Evolutionary conservation across 2,329 filamentous ascomycete species (phyloP), one percentile per base, ranked within the genome.

Genomic region (Aspergillus tanneri): DNA sequence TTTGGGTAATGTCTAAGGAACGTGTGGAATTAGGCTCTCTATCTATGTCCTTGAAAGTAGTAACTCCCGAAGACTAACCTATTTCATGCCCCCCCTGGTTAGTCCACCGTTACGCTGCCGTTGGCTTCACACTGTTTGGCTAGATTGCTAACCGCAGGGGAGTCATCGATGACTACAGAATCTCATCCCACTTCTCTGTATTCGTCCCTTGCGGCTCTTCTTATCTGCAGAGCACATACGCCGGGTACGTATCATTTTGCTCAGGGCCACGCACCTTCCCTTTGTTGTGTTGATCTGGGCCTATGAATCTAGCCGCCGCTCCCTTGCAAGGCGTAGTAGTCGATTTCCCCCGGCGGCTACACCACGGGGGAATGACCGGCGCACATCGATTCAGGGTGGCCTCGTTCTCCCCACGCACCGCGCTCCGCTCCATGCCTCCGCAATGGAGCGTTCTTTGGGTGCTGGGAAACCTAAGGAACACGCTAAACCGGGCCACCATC

Each of bases 241-340:
- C 42, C 73, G 72, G 24, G 74, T 78, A 47, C 77, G 81, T 38
- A 84, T 85, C 50, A 61, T 82, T 34, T 63, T 84, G 37, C 74
- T 84, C 49, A 81, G 80, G 62, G 74, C 74, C 41, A 83, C 80
- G 2, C 81, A 84, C 65, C 65, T 77, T 38, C 80, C 81, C 11
- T 78, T 79, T 56, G 77, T 84, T 43, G 74, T 70, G 30, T 65
- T 79, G 43, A 83, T 84, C 46, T 77, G 78, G 71, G 65, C 69
- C n/a, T 84, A 79, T 61, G 81, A 73, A 57, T 62, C 64, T 46
- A 67, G 63, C 48, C 64, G 62, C 53, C 64, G 59, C 25, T 55
- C 62, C 43, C 50, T 60, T 25, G 62, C 54, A 46, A 62, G 57
- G 47, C 49, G 46, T 49, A 50, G 49, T 41, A 64, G 46, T 28